phyloP scores from a whole-genome alignment of 1,139 yeast genomes.

The Suhomyces guaymorum region DNA sequence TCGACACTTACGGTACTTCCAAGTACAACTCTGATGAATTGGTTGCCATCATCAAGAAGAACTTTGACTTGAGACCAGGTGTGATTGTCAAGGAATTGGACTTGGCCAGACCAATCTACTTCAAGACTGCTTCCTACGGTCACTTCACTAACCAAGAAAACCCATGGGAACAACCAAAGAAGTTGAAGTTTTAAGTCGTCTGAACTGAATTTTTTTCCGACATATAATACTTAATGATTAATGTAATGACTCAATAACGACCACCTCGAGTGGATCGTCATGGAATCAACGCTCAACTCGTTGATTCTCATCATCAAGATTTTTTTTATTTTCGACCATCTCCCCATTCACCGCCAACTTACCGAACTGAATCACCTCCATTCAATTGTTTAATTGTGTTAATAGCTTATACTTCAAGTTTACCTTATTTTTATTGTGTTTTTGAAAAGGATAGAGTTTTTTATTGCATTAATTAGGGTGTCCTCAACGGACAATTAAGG shows the following conservation, averaged over 20 bases:
- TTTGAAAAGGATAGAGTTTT: constrained; percentile 42
- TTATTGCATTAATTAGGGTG: constrained; percentile 52
- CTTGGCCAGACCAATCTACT: constrained; percentile 97
- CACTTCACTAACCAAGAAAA: constrained; percentile 99
- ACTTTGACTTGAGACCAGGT: constrained; percentile 99
- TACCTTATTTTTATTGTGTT: constrained; percentile 12
- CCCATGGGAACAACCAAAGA: constrained; percentile 98
- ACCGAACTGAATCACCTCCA: constrained; percentile 6
- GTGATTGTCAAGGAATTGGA: constrained; percentile 94
- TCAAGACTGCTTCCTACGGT: constrained; percentile 98
- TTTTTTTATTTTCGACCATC: constrained; percentile 10
- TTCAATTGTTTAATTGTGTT: constrained; percentile 10
- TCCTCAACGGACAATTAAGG: constrained; percentile 55
- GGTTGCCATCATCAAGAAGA: constrained; percentile 84
- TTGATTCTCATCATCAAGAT: constrained; percentile 26
- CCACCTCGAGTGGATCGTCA: constrained; percentile 7
- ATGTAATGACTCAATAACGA: constrained; percentile 44
- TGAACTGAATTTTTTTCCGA: constrained; percentile 4
- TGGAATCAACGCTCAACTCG: constrained; percentile 57
- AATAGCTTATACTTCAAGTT: constrained; percentile 9
- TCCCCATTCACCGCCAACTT: constrained; percentile 8
- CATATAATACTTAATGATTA: constrained; percentile 37
- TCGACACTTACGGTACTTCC: constrained; percentile 97
- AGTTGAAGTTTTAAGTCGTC: constrained; percentile 66
- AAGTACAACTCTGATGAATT: constrained; percentile 84